These are phyloP conservation scores for Saxophila tyrrhenica DNA, from an alignment of 495 filamentous ascomycete species.

Conservation along the genomic window DNA sequence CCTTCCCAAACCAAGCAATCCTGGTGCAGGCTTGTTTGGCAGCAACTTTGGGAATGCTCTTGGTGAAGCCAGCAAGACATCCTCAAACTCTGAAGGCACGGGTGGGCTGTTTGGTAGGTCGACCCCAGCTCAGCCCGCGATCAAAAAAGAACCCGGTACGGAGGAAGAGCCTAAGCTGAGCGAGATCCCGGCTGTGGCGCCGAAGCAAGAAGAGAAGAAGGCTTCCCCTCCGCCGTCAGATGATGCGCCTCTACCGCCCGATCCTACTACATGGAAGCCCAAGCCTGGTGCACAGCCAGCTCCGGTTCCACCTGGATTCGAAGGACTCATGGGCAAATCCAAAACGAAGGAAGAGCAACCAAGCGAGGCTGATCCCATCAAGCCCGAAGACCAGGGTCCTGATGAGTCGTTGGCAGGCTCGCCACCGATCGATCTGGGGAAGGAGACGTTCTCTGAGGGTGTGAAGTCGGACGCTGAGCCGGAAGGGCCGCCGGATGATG, in stretches of 20 bases:
- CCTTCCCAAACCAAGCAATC: constrained; percentile 37
- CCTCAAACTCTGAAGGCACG: not conserved
- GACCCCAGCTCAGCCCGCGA: constrained; percentile 21
- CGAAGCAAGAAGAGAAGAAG: not conserved
- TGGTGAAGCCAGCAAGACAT: constrained; percentile 34
- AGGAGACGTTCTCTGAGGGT: constrained; percentile 18
- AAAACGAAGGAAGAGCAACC: not conserved
- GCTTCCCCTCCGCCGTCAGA: constrained; percentile 43
- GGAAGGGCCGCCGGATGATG: constrained; percentile 13
- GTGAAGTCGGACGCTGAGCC: constrained; percentile 1
- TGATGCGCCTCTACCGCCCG: constrained; percentile 16
- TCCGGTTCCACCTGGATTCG: constrained; percentile 2
- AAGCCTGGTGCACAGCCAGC: constrained; percentile 12
- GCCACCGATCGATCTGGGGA: constrained; percentile 35
- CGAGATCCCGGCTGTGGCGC: constrained; percentile 21
- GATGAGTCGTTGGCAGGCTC: constrained; percentile 50
- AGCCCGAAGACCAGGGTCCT: not conserved
- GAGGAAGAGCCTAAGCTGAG: constrained; percentile 32
- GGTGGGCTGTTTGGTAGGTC: not conserved
- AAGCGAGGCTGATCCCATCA: not conserved
- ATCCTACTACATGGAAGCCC: constrained; percentile 28
- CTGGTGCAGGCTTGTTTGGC: constrained; percentile 31
- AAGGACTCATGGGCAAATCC: not conserved
- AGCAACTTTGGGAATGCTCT: constrained; percentile 45
- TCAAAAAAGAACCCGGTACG: constrained; percentile 52